These are phyloP conservation scores for Papiliotrema flavescens DNA, from an alignment of 1,284 basidiomycete genomes.

Conservation along the genomic window DNA sequence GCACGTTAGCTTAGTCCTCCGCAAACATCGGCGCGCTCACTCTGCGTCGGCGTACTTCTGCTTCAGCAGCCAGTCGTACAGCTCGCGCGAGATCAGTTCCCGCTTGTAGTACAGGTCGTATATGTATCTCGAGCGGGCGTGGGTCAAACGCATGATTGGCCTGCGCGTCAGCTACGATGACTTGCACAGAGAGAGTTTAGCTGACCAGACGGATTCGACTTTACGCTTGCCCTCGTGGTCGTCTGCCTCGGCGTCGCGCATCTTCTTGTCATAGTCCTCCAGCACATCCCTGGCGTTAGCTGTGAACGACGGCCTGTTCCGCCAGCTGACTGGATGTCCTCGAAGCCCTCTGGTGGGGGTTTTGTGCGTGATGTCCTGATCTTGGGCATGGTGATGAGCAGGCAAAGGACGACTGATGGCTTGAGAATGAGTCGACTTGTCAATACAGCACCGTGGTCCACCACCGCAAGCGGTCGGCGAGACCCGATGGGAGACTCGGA, in stretches of 20 bases:
- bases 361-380: constrained; percentile 93
- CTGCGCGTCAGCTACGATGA: constrained; percentile 13
- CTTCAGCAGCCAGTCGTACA: constrained; percentile 98
- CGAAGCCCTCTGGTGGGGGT: constrained; percentile 92
- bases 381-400: constrained; percentile 70
- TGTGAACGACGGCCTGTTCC: neutral
- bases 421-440: neutral
- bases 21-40: constrained; percentile 54
- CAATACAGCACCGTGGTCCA: neutral
- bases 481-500: neutral
- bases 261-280: constrained; percentile 93
- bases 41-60: constrained; percentile 96
- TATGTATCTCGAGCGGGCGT: constrained; percentile 92
- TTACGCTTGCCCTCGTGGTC: constrained; percentile 97
- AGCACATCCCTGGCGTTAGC: constrained; percentile 61
- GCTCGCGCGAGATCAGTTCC: constrained; percentile 85
- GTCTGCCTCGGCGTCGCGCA: constrained; percentile 96
- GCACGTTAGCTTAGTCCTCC: constrained; percentile 3
- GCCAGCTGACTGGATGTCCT: constrained; percentile 73
- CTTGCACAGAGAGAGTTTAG: neutral
- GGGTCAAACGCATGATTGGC: constrained; percentile 96
- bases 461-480: neutral
- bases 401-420: too few relatives aligned
- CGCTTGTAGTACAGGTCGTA: constrained; percentile 99
- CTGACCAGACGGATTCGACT: constrained; percentile 85